A percentile compares a stretch with the other conserved stretches of the same genome.
Conservation (phyloP, 108 stramenopile species). For the Cyclotella distinguenda region DNA sequence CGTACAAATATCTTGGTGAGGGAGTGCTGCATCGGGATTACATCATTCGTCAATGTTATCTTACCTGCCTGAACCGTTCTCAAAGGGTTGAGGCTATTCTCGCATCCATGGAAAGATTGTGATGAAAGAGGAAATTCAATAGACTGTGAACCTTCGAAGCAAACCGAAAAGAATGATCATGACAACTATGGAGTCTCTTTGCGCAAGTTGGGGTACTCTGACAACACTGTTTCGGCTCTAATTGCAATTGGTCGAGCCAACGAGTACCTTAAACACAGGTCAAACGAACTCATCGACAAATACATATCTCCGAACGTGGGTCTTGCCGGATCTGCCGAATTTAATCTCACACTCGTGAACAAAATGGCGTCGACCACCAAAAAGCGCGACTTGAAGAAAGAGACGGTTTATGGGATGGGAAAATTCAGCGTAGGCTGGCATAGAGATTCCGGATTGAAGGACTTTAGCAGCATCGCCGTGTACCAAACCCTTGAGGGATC, state of each 20-base stretch:
- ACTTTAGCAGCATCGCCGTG: constrained; percentile 74
- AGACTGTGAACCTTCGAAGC: neutral
- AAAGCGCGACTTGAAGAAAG: constrained; percentile 58
- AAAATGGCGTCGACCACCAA: constrained; percentile 58
- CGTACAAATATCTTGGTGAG: constrained; percentile 90
- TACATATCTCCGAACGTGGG: constrained; percentile 38
- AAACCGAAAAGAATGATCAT: neutral
- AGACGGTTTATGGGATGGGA: constrained; percentile 48
- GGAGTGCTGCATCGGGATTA: neutral
- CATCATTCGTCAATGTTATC: neutral
- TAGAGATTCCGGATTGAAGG: constrained; percentile 81
- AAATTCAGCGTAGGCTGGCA: constrained; percentile 89
- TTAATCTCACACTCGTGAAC: constrained; percentile 85
- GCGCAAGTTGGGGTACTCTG: constrained; percentile 41
- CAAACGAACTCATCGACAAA: constrained; percentile 22
- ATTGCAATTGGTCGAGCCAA: constrained; percentile 55
- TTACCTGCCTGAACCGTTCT: neutral
- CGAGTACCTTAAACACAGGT: constrained; percentile 34
- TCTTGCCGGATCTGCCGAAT: constrained; percentile 53
- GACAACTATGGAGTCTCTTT: constrained; percentile 12
- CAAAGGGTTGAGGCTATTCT: constrained; percentile 72
- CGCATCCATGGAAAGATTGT: constrained; percentile 81
- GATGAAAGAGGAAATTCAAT: constrained; percentile 33
- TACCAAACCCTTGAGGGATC: constrained; percentile 57
- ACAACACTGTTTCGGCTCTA: constrained; percentile 19